These are phyloP conservation scores for Suhomyces xylopsoci DNA, from an alignment of 805 yeast species.

Conservation along the genomic window DNA sequence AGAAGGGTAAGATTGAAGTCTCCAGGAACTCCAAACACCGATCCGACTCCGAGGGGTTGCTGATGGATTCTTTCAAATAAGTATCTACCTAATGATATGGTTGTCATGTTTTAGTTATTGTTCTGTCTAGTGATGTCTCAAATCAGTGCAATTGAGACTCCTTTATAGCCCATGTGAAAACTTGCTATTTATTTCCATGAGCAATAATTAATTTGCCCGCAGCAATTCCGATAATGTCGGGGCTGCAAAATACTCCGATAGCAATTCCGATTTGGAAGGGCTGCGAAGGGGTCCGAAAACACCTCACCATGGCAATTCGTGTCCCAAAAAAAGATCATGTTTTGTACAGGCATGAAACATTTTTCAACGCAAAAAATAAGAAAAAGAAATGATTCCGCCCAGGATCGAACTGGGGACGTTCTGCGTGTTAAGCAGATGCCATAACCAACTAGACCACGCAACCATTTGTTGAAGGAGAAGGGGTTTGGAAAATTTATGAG, in stretches of 20 bases:
- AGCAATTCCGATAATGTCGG: background rate
- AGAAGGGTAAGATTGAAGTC: slow-evolving; percentile 73
- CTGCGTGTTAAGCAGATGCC: slow-evolving; percentile 99
- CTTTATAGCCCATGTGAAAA: background rate
- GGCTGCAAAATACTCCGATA: background rate
- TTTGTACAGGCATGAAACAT: background rate
- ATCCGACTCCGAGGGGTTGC: slow-evolving; percentile 51
- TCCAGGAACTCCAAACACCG: slow-evolving; percentile 80
- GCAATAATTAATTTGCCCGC: background rate
- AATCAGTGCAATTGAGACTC: background rate
- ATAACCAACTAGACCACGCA: slow-evolving; percentile 86
- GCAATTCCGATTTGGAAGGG: background rate
- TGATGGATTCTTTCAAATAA: slow-evolving; percentile 77
- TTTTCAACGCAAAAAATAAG: background rate
- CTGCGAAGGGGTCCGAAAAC: background rate
- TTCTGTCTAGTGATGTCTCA: background rate
- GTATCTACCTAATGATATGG: slow-evolving; percentile 52
- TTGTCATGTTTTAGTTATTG: background rate
- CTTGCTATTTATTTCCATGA: background rate
- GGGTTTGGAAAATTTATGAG: no score
- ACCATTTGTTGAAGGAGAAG: background rate
- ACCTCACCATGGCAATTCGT: background rate
- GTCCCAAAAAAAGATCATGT: background rate
- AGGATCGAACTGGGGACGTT: slow-evolving; percentile 99
- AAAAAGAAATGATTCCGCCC: slow-evolving; percentile 80